Evolutionary conservation across 768 basidiomycete species (phyloP), one percentile per base, ranked within the genome.

Genomic region (Russula vinacea): DNA sequence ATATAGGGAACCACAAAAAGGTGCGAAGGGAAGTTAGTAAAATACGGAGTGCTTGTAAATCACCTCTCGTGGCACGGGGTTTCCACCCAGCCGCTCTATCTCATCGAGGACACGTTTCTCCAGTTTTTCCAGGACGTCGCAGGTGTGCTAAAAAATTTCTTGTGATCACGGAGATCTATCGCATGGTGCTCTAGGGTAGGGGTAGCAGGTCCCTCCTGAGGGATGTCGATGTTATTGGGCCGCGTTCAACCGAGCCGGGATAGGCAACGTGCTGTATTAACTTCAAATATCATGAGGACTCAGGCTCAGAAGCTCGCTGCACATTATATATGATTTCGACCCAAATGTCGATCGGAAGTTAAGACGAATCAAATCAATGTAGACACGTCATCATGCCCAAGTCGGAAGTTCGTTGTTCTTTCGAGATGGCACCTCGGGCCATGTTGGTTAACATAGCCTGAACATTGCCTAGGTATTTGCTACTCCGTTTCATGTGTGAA

Each of bases 91-190:
- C 59, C 86, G 76, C 24, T 69, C 71, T 17, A 97, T 84, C 74
- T 97, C 94, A 0, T 74, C 78, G 5, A 81, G 72, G 0, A 87
- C 85, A 73, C 93, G 90, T 11, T 68, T 71, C 67, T 91, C 88
- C 17, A 98, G 78, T 3, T 77, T 82, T 5, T 72, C 69, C 47
- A 98, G 75, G 1, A 96, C 92, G 0, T 76, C 74, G 6, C 86
- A 76, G 0, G 94, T 96, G 72, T 98, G 98, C 1, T 87, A 69
- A 98, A 97, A 0, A 93, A 94, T 52, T 83, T 81, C 1, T 24
- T 98, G 35, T 82, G 81, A 26, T 85, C 77, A 53, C 79, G 80
- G 68, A 98, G 84, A 45, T 81, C 75, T 60, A 98, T 92, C 2
- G 87, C 82, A 72, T 94, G 88, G 16, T 75, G 74, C 73, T 98